Evolutionary conservation across 1,139 yeast species (phyloP).

Genomic region (Blastobotrys illinoisensis): DNA sequence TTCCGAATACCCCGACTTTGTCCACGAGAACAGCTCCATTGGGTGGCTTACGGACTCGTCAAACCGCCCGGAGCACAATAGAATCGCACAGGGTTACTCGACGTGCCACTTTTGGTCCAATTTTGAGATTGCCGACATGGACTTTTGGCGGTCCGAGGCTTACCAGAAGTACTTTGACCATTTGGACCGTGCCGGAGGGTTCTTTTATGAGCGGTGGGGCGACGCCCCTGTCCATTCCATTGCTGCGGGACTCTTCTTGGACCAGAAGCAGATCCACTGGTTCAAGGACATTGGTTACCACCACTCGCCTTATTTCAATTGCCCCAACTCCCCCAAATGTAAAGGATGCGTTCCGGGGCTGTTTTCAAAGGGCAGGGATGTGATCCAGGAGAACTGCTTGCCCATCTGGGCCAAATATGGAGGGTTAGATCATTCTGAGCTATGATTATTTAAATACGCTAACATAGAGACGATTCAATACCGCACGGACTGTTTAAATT

Average conservation of each 20-base stretch:
- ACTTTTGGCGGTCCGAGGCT: constrained; percentile 63
- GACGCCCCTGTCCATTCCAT: constrained; percentile 84
- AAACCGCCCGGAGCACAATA: constrained; percentile 34
- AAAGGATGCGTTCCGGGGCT: constrained; percentile 42
- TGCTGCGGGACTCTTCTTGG: constrained; percentile 68
- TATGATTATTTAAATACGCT: neutral
- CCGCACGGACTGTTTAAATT: no score
- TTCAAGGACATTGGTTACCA: constrained; percentile 79
- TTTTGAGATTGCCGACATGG: constrained; percentile 77
- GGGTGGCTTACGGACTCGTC: constrained; percentile 59
- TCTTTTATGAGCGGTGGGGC: constrained; percentile 86
- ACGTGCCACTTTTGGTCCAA: constrained; percentile 88
- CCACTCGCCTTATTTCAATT: constrained; percentile 44
- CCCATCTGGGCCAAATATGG: constrained; percentile 57
- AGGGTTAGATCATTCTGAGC: constrained; percentile 11
- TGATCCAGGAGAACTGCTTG: constrained; percentile 65
- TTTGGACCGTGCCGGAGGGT: constrained; percentile 67
- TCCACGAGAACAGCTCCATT: constrained; percentile 62
- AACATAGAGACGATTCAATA: neutral
- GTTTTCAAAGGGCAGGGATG: constrained; percentile 41
- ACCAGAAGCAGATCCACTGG: constrained; percentile 69
- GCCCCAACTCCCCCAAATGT: constrained; percentile 51
- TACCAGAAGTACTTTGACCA: constrained; percentile 59
- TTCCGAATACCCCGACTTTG: constrained; percentile 50
- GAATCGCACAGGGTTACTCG: constrained; percentile 59